Percentiles rank a stretch among this genome's conserved stretches.
Evolutionary conservation across 257 asterid genomes (phyloP).

Genomic region (Scutellaria baicalensis): DNA sequence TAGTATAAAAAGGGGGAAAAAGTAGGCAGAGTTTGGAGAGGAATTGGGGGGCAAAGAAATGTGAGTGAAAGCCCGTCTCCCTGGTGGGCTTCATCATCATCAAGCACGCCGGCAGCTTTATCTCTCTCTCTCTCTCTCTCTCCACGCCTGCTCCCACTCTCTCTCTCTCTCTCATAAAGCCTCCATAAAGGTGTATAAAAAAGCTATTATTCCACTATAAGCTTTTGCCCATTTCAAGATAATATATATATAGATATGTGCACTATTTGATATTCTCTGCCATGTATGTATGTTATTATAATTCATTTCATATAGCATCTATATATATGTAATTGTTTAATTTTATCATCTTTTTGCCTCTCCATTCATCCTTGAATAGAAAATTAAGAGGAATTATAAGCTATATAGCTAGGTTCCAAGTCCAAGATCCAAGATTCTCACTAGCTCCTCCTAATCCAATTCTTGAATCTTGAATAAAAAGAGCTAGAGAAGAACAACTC

Average conservation of each 20-base stretch:
- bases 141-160: constrained; percentile 68
- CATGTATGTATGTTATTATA: no score
- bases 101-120: constrained; percentile 92
- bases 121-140: constrained; percentile 18
- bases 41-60: constrained; percentile 55
- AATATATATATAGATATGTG: no score
- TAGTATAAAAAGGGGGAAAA: constrained; percentile 3
- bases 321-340: neutral
- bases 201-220: constrained; percentile 30
- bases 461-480: constrained; percentile 1
- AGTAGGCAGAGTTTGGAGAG: constrained; percentile 50
- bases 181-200: constrained; percentile 10
- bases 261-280: no score
- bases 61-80: constrained; percentile 18
- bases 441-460: neutral
- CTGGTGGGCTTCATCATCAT: constrained; percentile 46
- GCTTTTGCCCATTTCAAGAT: constrained; percentile 5
- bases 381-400: no score
- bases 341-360: neutral
- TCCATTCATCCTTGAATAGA: neutral
- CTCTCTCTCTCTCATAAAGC: constrained; percentile 9
- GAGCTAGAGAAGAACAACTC: constrained; percentile 11
- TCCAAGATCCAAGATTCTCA: constrained; percentile 29
- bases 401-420: constrained; percentile 37
- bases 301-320: no score